Percentiles rank a stretch among this genome's conserved stretches.
Evolutionary conservation across 2,329 filamentous ascomycete genomes (phyloP).

Genomic region (Sclerotinia subarctica): DNA sequence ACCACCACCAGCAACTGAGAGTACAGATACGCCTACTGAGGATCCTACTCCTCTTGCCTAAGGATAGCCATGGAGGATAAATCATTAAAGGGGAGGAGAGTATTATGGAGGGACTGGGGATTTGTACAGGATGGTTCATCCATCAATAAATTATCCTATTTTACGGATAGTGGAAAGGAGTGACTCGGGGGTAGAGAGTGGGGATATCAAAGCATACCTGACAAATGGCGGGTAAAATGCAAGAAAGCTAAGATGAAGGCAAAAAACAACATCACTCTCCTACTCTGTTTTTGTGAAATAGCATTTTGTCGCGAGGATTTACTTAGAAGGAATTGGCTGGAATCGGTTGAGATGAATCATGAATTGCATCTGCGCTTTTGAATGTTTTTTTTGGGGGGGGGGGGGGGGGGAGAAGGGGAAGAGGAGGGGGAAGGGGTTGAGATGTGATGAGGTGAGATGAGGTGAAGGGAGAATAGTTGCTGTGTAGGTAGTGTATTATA

Average conservation of each 20-base stretch:
- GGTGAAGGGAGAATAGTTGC: too few relatives aligned
- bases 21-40: conserved; percentile 29
- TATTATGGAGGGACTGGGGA: background rate
- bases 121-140: conserved; percentile 6
- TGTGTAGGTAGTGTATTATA: conserved; percentile 11
- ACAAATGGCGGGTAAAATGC: background rate
- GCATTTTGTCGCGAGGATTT: conserved; percentile 7
- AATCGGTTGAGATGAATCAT: background rate
- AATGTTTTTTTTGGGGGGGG: background rate
- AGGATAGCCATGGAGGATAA: background rate
- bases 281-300: conserved; percentile 17
- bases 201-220: background rate
- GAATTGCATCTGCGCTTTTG: conserved; percentile 2
- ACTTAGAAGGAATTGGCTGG: conserved; percentile 5
- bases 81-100: background rate
- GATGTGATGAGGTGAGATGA: background rate
- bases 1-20: conserved; percentile 51
- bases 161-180: background rate
- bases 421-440: too few relatives aligned
- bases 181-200: too few relatives aligned
- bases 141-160: background rate
- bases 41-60: conserved; percentile 6
- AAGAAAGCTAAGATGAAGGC: conserved; percentile 11
- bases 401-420: too few relatives aligned
- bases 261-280: conserved; percentile 17